These are phyloP conservation scores for Salix brachista DNA, from an alignment of 345 rosid genomes.

Conservation along the genomic window DNA sequence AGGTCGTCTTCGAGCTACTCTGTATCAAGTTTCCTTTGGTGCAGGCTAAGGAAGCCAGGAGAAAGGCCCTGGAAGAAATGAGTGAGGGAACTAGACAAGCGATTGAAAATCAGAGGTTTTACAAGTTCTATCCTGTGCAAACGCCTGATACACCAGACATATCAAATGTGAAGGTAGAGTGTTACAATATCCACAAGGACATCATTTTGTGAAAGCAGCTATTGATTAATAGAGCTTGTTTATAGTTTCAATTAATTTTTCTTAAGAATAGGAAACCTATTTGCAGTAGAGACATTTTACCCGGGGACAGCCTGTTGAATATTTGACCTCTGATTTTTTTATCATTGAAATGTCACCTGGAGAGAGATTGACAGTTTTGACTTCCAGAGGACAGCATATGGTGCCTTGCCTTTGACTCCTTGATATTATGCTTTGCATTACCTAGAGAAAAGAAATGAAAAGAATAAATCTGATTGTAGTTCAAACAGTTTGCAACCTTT, in stretches of 20 bases:
- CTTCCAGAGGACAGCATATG: background rate
- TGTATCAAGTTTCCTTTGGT: constrained; percentile 7
- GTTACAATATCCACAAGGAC: background rate
- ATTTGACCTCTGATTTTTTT: background rate
- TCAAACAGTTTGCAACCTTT: background rate
- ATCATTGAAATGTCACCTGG: background rate
- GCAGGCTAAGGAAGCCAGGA: constrained; percentile 88
- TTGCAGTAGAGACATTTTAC: background rate
- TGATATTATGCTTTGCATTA: background rate
- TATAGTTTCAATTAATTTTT: background rate
- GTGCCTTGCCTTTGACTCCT: background rate
- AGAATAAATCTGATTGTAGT: background rate
- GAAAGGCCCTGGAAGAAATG: constrained; percentile 73
- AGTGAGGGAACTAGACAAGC: constrained; percentile 66
- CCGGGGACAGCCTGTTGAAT: background rate
- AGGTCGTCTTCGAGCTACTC: background rate
- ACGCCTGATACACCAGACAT: constrained; percentile 73
- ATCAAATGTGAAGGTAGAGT: constrained; percentile 56
- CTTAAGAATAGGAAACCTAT: background rate
- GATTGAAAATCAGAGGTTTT: constrained; percentile 66
- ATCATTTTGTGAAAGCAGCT: background rate
- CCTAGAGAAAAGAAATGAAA: background rate
- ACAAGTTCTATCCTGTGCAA: constrained; percentile 86
- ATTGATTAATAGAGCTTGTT: background rate
- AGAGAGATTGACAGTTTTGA: background rate